A percentile compares a stretch with the other conserved stretches of the same genome.
Evolutionary conservation across 805 yeast species (phyloP).

Genomic region (Metschnikowia koreensis): DNA sequence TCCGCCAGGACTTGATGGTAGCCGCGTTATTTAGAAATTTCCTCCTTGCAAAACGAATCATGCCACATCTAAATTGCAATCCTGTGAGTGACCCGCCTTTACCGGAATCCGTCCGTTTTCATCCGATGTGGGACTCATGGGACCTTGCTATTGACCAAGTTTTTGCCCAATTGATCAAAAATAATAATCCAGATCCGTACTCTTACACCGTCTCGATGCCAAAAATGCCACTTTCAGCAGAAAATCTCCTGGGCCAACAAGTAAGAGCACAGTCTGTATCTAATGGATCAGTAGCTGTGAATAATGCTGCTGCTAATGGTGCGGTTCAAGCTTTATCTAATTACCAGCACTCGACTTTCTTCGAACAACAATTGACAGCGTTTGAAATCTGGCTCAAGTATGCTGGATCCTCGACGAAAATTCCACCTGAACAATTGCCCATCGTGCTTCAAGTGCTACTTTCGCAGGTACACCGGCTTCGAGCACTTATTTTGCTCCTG

Average conservation of each 20-base stretch:
- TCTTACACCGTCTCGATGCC: conserved; percentile 12
- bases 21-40: conserved; percentile 95
- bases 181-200: conserved; percentile 26
- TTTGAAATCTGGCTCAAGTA: conserved; percentile 95
- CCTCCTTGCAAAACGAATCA: conserved; percentile 83
- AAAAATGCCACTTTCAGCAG: background rate
- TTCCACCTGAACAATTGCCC: conserved; percentile 94
- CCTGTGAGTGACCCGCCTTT: conserved; percentile 92
- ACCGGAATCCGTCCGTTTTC: conserved; percentile 76
- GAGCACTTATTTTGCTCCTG: conserved; percentile 82
- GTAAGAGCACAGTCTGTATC: background rate
- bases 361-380: conserved; percentile 94
- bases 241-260: background rate
- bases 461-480: conserved; percentile 88
- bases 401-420: conserved; percentile 71
- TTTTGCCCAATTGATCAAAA: conserved; percentile 62
- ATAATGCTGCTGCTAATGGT: background rate
- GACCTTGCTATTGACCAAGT: conserved; percentile 96
- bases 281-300: conserved; percentile 9
- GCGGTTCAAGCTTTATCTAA: conserved; percentile 33
- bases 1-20: conserved; percentile 93
- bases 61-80: conserved; percentile 91
- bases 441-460: conserved; percentile 87
- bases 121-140: conserved; percentile 98
- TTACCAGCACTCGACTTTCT: conserved; percentile 89